These are phyloP conservation scores for Monosporozyma aquatica DNA, from an alignment of 805 yeast genomes.

Conservation along the genomic window DNA sequence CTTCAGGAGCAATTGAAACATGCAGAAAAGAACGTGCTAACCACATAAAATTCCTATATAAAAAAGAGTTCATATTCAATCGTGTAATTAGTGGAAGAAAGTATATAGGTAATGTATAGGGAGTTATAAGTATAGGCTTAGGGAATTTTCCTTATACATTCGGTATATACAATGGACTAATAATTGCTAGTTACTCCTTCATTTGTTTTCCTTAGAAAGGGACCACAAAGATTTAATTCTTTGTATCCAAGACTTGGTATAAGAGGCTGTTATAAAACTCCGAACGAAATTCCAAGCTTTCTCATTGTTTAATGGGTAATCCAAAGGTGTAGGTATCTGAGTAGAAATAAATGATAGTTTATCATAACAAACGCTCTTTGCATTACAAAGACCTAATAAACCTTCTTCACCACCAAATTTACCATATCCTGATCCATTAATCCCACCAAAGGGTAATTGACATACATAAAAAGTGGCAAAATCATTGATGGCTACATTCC, in stretches of 20 bases:
- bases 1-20: slow-evolving; percentile 47
- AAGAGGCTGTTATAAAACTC: slow-evolving; percentile 76
- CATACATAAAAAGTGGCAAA: slow-evolving; percentile 94
- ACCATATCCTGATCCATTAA: slow-evolving; percentile 88
- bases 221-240: slow-evolving; percentile 46
- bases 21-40: slow-evolving; percentile 37
- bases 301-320: slow-evolving; percentile 78
- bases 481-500: slow-evolving; percentile 94
- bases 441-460: slow-evolving; percentile 96
- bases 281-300: slow-evolving; percentile 86
- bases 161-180: too few species aligned
- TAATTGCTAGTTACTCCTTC: too few species aligned
- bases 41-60: background rate
- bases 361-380: slow-evolving; percentile 83
- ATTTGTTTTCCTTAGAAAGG: slow-evolving; percentile 37
- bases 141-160: too few species aligned
- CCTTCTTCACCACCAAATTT: slow-evolving; percentile 99
- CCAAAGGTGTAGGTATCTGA: slow-evolving; percentile 77
- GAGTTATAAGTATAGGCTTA: background rate
- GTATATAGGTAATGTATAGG: background rate
- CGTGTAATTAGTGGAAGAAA: too few species aligned
- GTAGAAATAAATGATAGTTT: slow-evolving; percentile 70
- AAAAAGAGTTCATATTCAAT: too few species aligned
- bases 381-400: slow-evolving; percentile 75
- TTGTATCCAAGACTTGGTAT: slow-evolving; percentile 66